These are phyloP conservation scores for Alternaria gansuensis DNA, from an alignment of 2,329 filamentous ascomycete genomes.

Conservation along the genomic window DNA sequence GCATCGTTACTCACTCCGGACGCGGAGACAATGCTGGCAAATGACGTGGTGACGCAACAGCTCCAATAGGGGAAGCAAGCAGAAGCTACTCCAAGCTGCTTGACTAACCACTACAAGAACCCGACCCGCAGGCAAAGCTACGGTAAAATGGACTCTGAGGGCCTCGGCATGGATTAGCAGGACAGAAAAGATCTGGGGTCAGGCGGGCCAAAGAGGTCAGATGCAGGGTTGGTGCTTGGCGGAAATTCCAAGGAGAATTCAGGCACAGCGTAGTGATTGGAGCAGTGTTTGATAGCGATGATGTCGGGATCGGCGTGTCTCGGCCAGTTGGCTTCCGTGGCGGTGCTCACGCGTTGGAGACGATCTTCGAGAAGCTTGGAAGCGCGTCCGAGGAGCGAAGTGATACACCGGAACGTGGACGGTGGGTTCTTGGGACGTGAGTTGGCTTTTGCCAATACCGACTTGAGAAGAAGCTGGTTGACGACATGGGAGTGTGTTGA, in stretches of 20 bases:
- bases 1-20: slow-evolving; percentile 33
- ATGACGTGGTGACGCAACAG: slow-evolving; percentile 34
- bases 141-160: slow-evolving; percentile 3
- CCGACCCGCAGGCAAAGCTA: slow-evolving; percentile 14
- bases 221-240: slow-evolving; percentile 31
- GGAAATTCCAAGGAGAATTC: slow-evolving; percentile 22
- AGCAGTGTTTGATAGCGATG: slow-evolving; percentile 32
- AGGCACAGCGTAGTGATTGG: slow-evolving; percentile 49
- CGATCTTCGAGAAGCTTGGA: slow-evolving; percentile 17
- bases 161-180: slow-evolving; percentile 13
- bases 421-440: background rate
- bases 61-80: slow-evolving; percentile 15
- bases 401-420: slow-evolving; percentile 6
- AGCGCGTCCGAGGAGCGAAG: slow-evolving; percentile 7
- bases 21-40: slow-evolving; percentile 19
- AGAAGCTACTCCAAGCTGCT: slow-evolving; percentile 11
- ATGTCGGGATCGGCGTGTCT: slow-evolving; percentile 41
- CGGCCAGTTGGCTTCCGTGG: slow-evolving; percentile 31
- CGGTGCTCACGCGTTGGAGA: slow-evolving; percentile 13
- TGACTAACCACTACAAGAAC: slow-evolving; percentile 10
- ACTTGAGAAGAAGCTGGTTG: slow-evolving; percentile 2
- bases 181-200: slow-evolving; percentile 14
- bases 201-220: slow-evolving; percentile 12
- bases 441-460: slow-evolving; percentile 1
- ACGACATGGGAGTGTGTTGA: background rate